These are phyloP conservation scores for Linnemannia exigua DNA, from an alignment of 192 early-diverging fungal species.

Conservation along the genomic window DNA sequence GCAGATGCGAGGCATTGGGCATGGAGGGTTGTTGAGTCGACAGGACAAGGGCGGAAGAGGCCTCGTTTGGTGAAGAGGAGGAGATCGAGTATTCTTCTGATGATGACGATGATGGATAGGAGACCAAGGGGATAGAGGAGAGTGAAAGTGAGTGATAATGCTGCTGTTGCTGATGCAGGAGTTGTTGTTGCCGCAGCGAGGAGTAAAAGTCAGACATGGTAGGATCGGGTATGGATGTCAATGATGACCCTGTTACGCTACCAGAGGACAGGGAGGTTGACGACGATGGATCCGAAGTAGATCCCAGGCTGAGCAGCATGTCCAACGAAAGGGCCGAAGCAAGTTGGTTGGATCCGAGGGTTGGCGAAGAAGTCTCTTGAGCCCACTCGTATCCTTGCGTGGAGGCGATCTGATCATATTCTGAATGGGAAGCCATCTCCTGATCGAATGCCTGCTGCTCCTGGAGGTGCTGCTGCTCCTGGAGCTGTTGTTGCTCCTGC, in stretches of 20 bases:
- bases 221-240: background rate
- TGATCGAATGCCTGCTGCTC: constrained; percentile 13
- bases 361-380: constrained; percentile 4
- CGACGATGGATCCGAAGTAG: background rate
- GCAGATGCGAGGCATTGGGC: constrained; percentile 9
- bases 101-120: constrained; percentile 3
- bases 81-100: constrained; percentile 12
- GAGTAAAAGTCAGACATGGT: constrained; percentile 24
- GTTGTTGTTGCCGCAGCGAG: constrained; percentile 19
- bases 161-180: constrained; percentile 9
- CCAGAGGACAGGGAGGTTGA: background rate
- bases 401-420: background rate
- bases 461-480: background rate
- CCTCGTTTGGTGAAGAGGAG: constrained; percentile 6
- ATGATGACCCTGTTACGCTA: background rate
- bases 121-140: constrained; percentile 43
- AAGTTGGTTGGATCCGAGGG: constrained; percentile 7
- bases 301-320: constrained; percentile 40
- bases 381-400: constrained; percentile 29
- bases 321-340: constrained; percentile 31
- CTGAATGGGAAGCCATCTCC: constrained; percentile 12
- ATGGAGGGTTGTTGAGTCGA: constrained; percentile 15
- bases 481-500: background rate
- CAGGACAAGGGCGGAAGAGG: background rate
- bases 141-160: constrained; percentile 15